phyloP scores from a whole-genome alignment of 169 alveolate genomes.

The Plasmodium cynomolgi region DNA sequence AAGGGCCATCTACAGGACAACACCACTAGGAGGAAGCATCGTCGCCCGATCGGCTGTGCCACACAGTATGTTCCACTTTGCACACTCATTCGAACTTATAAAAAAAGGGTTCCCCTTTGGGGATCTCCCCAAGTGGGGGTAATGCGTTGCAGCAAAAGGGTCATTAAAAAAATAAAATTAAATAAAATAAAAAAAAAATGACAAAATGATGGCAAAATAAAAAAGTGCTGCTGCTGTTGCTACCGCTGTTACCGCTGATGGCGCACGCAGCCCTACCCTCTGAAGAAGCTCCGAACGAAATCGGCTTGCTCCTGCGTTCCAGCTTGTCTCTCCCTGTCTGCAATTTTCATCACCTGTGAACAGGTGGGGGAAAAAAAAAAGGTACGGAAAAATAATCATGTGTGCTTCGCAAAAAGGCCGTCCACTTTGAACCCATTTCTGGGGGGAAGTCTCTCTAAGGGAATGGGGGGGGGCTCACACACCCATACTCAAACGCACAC shows the following conservation, averaged over 20 bases:
- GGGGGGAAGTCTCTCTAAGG: background rate
- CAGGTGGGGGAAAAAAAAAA: background rate
- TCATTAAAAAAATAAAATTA: background rate
- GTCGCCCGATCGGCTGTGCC: background rate
- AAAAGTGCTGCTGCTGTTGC: background rate
- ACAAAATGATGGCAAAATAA: background rate
- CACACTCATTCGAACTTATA: background rate
- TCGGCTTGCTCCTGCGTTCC: constrained; percentile 18
- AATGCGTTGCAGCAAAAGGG: background rate
- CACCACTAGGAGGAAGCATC: background rate
- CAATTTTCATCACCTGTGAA: constrained; percentile 56
- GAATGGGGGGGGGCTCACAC: background rate
- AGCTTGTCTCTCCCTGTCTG: constrained; percentile 36
- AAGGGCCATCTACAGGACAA: background rate
- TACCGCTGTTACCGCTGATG: too few relatives aligned
- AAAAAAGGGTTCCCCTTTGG: background rate
- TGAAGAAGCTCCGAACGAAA: constrained; percentile 35
- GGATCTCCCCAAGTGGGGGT: background rate
- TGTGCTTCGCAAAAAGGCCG: background rate
- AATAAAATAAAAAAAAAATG: background rate
- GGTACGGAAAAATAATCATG: too few relatives aligned
- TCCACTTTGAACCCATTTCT: background rate
- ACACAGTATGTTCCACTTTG: background rate
- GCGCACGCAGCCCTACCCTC: background rate
- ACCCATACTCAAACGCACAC: background rate